Base-by-base conservation (phyloP, 331 rosid genomes). In the Spiraea crenata region DNA sequence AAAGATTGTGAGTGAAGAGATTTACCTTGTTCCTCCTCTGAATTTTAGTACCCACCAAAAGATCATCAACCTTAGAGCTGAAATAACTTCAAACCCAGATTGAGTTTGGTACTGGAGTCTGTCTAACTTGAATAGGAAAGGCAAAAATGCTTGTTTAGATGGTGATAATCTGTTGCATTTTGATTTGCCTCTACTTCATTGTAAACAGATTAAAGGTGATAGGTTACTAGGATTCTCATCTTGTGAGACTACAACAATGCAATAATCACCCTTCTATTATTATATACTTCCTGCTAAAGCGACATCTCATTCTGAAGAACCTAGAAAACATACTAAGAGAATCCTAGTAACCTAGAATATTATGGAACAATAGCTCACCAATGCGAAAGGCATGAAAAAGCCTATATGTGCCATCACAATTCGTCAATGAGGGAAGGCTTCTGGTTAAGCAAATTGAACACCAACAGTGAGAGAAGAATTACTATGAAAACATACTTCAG, bases 401-500 rank as follows among this genome's bases (percentile, higher is more conserved):
- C 14, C 74, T 81, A 57, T 63, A 6, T 40, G 1, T 25, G 2
- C 69, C 61, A 1, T 75, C 79, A 81, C 75, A 77, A 71, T 68
- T 82, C 78, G 46, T 78, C 69, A 55, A 56, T 55, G 67, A 57
- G 57, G 67, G 65, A 64, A 70, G 61, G 69, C 59, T 85, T 73
- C 56, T 81, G 63, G 73, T 77, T 72, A 67, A 85, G 76, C 64
- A 84, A 67, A 78, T 55, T 76, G 50, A 81, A 17, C 52, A 61
- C 84, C 39, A 73, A 78, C 72, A 75, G 67, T 38, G 77, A 79
- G 78, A 86, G 57, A 70, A 85, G 70, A 45, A 83, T 15, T 46
- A 85, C 77, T 68, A 80, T 16, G 38, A 44, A 68, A 61, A 85
- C 45, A 61, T 66, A 75, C 11, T 72, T 63, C 44, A 79, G 61